Percentiles rank a stretch among this genome's conserved stretches.
These are phyloP conservation scores for Tubosaeta sp. DNA, from an alignment of 768 basidiomycete genomes.

Conservation along the genomic window DNA sequence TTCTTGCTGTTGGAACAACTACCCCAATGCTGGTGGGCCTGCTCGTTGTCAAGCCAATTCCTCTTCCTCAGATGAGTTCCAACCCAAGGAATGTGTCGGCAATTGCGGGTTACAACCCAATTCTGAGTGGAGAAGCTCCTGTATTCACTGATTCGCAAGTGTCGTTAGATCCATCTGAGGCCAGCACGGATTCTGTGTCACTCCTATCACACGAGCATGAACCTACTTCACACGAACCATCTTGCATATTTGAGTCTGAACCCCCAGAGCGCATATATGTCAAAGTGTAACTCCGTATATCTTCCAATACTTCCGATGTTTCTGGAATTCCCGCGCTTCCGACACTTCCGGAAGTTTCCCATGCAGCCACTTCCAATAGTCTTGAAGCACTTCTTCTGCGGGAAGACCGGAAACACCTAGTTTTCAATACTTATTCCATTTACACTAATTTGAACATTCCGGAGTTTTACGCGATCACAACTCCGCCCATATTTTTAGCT, in stretches of 20 bases:
- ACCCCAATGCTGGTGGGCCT: conserved; percentile 77
- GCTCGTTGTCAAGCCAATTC: conserved; percentile 67
- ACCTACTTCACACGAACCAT: conserved; percentile 15
- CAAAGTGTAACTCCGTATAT: too few relatives aligned
- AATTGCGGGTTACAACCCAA: conserved; percentile 17
- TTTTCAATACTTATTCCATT: too few relatives aligned
- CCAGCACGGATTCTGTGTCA: conserved; percentile 18
- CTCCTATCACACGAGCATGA: conserved; percentile 20
- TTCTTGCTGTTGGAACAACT: conserved; percentile 75
- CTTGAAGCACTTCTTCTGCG: too few relatives aligned
- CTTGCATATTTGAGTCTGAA: conserved; percentile 23
- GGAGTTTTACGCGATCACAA: too few relatives aligned
- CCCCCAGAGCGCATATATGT: conserved; percentile 6
- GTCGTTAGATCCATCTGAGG: conserved; percentile 4
- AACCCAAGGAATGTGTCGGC: background rate
- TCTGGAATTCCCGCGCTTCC: too few relatives aligned
- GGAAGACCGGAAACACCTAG: too few relatives aligned
- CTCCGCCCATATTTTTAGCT: too few relatives aligned
- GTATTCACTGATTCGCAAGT: conserved; percentile 24
- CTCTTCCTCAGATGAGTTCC: conserved; percentile 41
- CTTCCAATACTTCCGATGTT: too few relatives aligned
- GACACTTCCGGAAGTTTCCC: too few relatives aligned
- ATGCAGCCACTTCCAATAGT: too few relatives aligned
- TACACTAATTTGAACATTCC: too few relatives aligned
- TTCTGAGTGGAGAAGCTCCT: conserved; percentile 14